phyloP scores from a whole-genome alignment of 345 rosid species.

The Populus alba region DNA sequence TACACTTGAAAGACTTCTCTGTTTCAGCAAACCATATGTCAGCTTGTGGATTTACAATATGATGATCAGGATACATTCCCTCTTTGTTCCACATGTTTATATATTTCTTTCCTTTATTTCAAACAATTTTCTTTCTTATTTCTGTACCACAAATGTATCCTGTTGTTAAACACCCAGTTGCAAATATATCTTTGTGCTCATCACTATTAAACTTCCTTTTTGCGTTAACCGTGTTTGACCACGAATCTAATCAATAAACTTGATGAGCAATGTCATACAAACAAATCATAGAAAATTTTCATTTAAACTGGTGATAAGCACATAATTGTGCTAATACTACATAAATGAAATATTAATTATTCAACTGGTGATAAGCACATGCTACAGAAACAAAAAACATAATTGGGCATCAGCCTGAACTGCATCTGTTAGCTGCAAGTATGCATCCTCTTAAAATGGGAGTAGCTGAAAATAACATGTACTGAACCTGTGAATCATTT shows the following conservation, averaged over 20 bases:
- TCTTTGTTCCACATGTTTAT: constrained; percentile 1
- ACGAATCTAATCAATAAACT: too few species aligned
- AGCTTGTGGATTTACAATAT: constrained; percentile 11
- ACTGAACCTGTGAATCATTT: not conserved
- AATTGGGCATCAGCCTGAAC: not conserved
- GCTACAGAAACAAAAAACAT: not conserved
- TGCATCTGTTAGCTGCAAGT: not conserved
- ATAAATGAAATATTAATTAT: not conserved
- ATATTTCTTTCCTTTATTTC: not conserved
- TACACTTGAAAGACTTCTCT: constrained; percentile 14
- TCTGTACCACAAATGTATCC: constrained; percentile 12
- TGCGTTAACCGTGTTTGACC: not conserved
- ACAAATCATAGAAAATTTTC: too few species aligned
- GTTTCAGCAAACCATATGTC: not conserved
- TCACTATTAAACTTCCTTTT: not conserved
- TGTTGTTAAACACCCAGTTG: constrained; percentile 11
- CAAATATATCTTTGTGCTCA: not conserved
- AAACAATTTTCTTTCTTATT: not conserved
- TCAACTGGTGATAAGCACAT: not conserved
- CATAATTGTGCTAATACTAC: too few species aligned
- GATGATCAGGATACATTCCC: constrained; percentile 11
- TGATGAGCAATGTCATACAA: not conserved
- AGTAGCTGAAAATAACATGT: not conserved
- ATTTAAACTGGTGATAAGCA: not conserved
- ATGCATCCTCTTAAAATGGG: not conserved